Conservation (phyloP, 805 yeast genomes). For the Candida rishiriensis region DNA sequence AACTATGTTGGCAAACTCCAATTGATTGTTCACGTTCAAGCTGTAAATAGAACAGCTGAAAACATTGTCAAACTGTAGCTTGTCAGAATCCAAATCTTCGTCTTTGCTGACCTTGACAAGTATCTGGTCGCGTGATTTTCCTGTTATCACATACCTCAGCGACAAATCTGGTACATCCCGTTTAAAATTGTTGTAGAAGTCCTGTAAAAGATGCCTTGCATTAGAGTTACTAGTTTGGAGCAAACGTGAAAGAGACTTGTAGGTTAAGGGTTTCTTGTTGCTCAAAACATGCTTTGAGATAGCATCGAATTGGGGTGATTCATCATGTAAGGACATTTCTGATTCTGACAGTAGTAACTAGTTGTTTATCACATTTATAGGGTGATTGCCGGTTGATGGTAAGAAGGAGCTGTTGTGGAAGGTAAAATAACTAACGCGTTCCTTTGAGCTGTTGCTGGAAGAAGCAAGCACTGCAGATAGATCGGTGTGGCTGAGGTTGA, state of each 20-base stretch:
- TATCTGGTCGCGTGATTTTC: slow-evolving; percentile 8
- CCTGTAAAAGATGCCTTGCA: slow-evolving; percentile 19
- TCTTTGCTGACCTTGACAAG: slow-evolving; percentile 11
- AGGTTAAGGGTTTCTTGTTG: slow-evolving; percentile 24
- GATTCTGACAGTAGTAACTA: not conserved
- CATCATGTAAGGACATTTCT: slow-evolving; percentile 1
- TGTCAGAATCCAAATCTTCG: slow-evolving; percentile 12
- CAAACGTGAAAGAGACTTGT: slow-evolving; percentile 18
- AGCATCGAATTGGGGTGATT: slow-evolving; percentile 10
- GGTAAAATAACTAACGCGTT: not conserved
- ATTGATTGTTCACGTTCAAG: slow-evolving; percentile 13
- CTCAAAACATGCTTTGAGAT: slow-evolving; percentile 15
- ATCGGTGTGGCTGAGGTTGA: no score
- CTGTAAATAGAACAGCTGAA: slow-evolving; percentile 20
- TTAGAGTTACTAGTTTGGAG: slow-evolving; percentile 13
- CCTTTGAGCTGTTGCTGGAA: no score
- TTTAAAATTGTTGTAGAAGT: slow-evolving; percentile 16
- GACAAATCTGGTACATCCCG: slow-evolving; percentile 9
- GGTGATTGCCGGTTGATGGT: not conserved
- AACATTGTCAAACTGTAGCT: slow-evolving; percentile 12
- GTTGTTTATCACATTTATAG: not conserved
- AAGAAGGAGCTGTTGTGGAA: not conserved
- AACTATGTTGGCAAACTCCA: slow-evolving; percentile 17
- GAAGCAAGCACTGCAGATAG: no score
- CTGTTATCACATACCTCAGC: slow-evolving; percentile 13